Evolutionary conservation across 2,329 filamentous ascomycete genomes (phyloP).

Genomic region (Penicillium crustosum): DNA sequence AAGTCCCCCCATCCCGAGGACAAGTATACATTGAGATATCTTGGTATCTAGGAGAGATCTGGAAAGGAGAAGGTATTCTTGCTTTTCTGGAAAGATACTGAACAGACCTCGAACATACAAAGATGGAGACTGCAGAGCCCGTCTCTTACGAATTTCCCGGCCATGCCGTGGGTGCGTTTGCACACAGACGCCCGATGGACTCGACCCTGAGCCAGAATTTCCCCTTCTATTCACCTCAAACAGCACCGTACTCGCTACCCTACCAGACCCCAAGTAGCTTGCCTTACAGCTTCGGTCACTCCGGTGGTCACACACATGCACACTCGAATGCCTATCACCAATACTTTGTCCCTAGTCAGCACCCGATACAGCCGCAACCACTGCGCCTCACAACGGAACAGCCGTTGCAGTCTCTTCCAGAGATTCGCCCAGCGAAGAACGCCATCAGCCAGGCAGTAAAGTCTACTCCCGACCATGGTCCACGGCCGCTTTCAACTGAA

Average conservation of each 20-base stretch:
- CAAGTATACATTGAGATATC: conserved; percentile 7
- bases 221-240: conserved; percentile 39
- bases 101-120: neutral
- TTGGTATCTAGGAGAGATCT: conserved; percentile 3
- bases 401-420: conserved; percentile 37
- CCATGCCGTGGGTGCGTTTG: conserved; percentile 38
- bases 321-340: conserved; percentile 35
- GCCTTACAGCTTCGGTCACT: conserved; percentile 36
- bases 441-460: conserved; percentile 32
- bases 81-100: neutral
- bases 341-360: conserved; percentile 36
- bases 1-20: neutral
- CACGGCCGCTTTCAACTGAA: neutral
- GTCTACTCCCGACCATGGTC: conserved; percentile 11
- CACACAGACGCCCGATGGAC: conserved; percentile 41
- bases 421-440: conserved; percentile 41
- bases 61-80: conserved; percentile 3
- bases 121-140: conserved; percentile 44
- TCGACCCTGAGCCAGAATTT: conserved; percentile 36
- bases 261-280: conserved; percentile 35
- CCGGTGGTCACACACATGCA: conserved; percentile 32
- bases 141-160: conserved; percentile 42
- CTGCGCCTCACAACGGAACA: conserved; percentile 33
- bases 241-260: conserved; percentile 38
- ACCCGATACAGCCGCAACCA: conserved; percentile 26